phyloP scores from a whole-genome alignment of 192 early-diverging fungal genomes.

The Piromyces sp. region DNA sequence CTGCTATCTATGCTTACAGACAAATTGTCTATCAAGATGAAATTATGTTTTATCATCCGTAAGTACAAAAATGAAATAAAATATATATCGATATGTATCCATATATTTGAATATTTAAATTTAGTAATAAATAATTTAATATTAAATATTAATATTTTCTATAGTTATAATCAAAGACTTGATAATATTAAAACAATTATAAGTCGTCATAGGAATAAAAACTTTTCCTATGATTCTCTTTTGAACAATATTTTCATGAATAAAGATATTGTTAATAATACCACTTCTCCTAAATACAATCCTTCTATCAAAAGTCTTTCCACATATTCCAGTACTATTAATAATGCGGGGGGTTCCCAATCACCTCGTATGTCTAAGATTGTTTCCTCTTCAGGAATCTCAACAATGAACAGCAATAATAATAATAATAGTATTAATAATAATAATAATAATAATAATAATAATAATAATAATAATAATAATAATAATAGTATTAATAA shows the following conservation, averaged over 20 bases:
- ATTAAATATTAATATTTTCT: too few relatives aligned
- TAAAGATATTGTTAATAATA: background rate
- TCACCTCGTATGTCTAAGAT: too few relatives aligned
- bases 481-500: background rate
- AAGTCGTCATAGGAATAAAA: background rate
- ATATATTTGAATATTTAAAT: too few relatives aligned
- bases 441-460: background rate
- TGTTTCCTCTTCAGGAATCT: too few relatives aligned
- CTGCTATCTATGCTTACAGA: slow-evolving; percentile 58
- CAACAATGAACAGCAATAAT: background rate
- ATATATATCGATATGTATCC: too few relatives aligned
- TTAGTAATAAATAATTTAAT: too few relatives aligned
- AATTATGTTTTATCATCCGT: background rate
- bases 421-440: background rate
- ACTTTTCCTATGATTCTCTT: background rate
- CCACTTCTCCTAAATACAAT: too few relatives aligned
- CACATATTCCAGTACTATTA: too few relatives aligned
- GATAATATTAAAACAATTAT: background rate
- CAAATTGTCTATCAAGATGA: slow-evolving; percentile 3
- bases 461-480: background rate
- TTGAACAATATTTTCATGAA: background rate
- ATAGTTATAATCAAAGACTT: background rate
- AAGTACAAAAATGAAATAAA: background rate
- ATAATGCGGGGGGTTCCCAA: too few relatives aligned
- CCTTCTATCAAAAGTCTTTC: too few relatives aligned